phyloP scores from a whole-genome alignment of 108 stramenopile genomes.

The Cyclotella distinguenda region DNA sequence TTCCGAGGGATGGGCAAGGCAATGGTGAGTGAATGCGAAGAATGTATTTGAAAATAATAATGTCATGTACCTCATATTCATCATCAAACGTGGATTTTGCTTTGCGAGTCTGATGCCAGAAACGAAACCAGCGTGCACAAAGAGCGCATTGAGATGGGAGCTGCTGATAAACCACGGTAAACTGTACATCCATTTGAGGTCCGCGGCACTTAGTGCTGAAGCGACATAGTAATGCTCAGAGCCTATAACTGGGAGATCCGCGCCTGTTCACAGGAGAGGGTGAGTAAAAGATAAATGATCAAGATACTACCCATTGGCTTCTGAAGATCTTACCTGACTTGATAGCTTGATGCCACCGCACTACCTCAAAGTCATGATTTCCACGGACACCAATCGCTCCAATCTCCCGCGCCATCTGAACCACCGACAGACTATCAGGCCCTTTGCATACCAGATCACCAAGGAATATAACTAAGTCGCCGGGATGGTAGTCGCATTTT shows the following conservation, averaged over 20 bases:
- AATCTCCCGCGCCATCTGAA: constrained; percentile 90
- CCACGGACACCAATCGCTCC: constrained; percentile 92
- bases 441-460: constrained; percentile 95
- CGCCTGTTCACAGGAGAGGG: neutral
- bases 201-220: constrained; percentile 68
- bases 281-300: neutral
- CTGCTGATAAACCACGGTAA: constrained; percentile 91
- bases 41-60: neutral
- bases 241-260: constrained; percentile 75
- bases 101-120: constrained; percentile 74
- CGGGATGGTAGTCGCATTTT: constrained; percentile 85
- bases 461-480: constrained; percentile 87
- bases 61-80: constrained; percentile 62
- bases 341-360: constrained; percentile 85
- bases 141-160: constrained; percentile 77
- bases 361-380: constrained; percentile 95
- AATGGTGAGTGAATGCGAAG: neutral
- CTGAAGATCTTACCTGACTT: constrained; percentile 39
- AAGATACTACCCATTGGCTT: neutral
- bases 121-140: constrained; percentile 95
- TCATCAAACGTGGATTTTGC: constrained; percentile 75
- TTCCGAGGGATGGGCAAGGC: neutral
- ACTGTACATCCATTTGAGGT: constrained; percentile 87
- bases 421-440: constrained; percentile 86
- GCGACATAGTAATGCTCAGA: constrained; percentile 91